phyloP scores from a whole-genome alignment of 2,329 filamentous ascomycete genomes.

The Xylaria sp. region DNA sequence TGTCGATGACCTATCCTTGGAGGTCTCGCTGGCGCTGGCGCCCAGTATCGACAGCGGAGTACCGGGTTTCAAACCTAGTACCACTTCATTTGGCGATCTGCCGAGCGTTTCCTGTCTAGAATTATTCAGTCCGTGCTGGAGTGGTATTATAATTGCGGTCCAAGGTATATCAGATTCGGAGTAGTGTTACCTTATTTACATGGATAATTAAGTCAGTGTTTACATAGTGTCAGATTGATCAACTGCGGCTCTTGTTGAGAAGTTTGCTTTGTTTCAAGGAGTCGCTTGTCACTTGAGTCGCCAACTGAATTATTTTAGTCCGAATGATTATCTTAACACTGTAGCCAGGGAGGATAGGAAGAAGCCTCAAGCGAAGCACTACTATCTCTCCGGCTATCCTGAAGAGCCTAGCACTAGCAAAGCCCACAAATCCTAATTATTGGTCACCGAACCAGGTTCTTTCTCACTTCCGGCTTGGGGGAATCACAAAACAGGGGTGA shows the following conservation, averaged over 20 bases:
- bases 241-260: neutral
- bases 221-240: neutral
- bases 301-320: neutral
- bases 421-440: conserved; percentile 40
- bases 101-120: too few relatives aligned
- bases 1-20: too few relatives aligned
- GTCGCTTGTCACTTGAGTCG: neutral
- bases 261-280: neutral
- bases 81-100: too few relatives aligned
- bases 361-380: conserved; percentile 34
- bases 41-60: too few relatives aligned
- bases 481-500: conserved; percentile 37
- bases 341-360: too few relatives aligned
- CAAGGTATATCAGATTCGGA: too few relatives aligned
- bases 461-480: conserved; percentile 42
- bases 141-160: too few relatives aligned
- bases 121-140: too few relatives aligned
- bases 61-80: too few relatives aligned
- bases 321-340: neutral
- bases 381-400: conserved; percentile 46
- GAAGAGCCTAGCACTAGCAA: conserved; percentile 32
- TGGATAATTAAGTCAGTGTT: neutral
- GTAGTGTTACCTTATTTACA: too few relatives aligned
- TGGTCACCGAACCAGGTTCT: conserved; percentile 44
- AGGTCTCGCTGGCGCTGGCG: too few relatives aligned